Base-by-base conservation (phyloP, 768 basidiomycete genomes). In the Terana coerulea region DNA sequence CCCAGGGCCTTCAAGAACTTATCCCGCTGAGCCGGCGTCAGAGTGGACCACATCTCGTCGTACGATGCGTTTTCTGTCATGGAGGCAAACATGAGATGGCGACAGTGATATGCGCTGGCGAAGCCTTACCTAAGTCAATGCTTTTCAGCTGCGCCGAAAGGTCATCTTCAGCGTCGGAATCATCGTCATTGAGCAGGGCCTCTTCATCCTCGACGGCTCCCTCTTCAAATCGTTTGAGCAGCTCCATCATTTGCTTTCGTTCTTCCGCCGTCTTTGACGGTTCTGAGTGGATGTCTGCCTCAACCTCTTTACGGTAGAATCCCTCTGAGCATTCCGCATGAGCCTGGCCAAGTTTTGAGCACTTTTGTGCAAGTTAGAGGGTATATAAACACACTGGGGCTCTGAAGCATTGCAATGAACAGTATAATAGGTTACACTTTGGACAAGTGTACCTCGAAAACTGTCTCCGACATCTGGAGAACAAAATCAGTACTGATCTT, bases 371-470 rank as follows among this genome's bases (percentile, higher is more conserved):
- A 15, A 10, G 7, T 17, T 36, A 3, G 10, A 12, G 45, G 4
- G 3, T 47, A 36, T 28, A 14, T 21, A 30, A 2, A 24, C 19
- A 33, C 15, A 86, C 87, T 68, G 80, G 72, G 25, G 86, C 85
- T 37, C 84, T 81, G 69, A 90, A 94, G 68, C 91, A 94, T 10
- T 72, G 69, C 26, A 92, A 65, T 24, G 88, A 88, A 69, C 91
- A 94, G 60, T 93, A 93, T 0, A 78, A 77, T 24, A 86, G 69
- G 61, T 92, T 92, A 69, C 91, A 94, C 28, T 74, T 75, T 21
- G 91, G 86, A 57, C 91, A 94, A 0, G 82, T 84, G 67, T 94
- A 94, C 61, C 82, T 84, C 15, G 88, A 79, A 57, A 88, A 76
- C 59, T 89, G 85, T 61, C 86, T 75, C 28, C 73, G 76, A 70